These are phyloP conservation scores for Cutaneotrichosporon sp. DNA, from an alignment of 1,284 basidiomycete species.

Conservation along the genomic window DNA sequence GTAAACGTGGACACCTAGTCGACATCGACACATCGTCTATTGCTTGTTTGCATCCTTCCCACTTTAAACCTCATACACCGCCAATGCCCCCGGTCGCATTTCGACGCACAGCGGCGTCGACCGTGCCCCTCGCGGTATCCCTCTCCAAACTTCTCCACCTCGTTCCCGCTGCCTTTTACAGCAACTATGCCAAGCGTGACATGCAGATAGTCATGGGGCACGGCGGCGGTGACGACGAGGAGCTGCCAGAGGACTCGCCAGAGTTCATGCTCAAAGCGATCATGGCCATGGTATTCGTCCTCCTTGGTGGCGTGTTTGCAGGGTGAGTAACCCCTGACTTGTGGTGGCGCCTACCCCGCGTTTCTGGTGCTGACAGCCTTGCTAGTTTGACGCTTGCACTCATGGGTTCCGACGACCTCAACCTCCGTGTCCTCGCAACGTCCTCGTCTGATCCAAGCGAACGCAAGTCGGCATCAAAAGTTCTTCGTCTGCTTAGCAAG, in stretches of 20 bases:
- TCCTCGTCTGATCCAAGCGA: conserved; percentile 70
- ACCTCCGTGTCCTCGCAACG: conserved; percentile 74
- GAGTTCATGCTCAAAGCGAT: conserved; percentile 62
- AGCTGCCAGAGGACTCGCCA: conserved; percentile 19
- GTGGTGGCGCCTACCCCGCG: no score
- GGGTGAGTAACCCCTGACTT: conserved; percentile 55
- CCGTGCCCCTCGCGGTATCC: conserved; percentile 34
- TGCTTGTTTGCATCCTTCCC: no score
- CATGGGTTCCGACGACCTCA: conserved; percentile 92
- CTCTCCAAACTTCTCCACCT: conserved; percentile 35
- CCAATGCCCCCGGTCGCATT: conserved; percentile 19
- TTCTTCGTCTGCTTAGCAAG: conserved; percentile 67
- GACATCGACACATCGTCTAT: no score
- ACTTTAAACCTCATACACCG: background rate
- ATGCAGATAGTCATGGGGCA: background rate
- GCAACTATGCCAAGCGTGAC: conserved; percentile 8
- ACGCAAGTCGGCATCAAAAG: conserved; percentile 65
- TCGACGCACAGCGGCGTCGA: conserved; percentile 12
- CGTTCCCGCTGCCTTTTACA: conserved; percentile 16
- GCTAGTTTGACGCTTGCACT: conserved; percentile 71
- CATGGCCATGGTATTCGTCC: conserved; percentile 62
- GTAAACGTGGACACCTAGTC: background rate
- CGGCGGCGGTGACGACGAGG: conserved; percentile 34
- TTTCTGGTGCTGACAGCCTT: background rate
- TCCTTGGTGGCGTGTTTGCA: conserved; percentile 77